A percentile compares a stretch with the other conserved stretches of the same genome.
These are phyloP conservation scores for Geotrichum klebahnii DNA, from an alignment of 1,139 yeast species.

Conservation along the genomic window DNA sequence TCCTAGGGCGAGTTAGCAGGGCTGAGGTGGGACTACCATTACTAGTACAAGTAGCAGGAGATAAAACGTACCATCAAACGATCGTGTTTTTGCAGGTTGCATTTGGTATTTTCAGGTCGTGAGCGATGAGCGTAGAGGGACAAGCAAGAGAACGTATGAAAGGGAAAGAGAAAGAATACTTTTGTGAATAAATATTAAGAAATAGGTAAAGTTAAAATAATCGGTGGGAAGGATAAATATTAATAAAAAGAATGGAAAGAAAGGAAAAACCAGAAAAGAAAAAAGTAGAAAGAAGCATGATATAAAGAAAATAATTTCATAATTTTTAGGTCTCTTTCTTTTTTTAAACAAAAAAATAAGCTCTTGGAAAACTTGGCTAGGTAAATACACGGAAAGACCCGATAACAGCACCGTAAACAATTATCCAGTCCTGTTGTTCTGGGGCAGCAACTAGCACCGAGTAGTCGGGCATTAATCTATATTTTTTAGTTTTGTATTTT, in stretches of 20 bases:
- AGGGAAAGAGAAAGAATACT: not conserved
- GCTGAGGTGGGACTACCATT: not conserved
- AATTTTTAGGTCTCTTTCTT: too few species aligned
- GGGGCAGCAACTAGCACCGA: too few species aligned
- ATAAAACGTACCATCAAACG: slow-evolving; percentile 10
- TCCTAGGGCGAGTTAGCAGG: not conserved
- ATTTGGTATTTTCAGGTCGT: not conserved
- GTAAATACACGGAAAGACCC: too few species aligned
- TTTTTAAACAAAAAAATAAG: too few species aligned
- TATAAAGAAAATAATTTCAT: too few species aligned
- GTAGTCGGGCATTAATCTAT: too few species aligned
- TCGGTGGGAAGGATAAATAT: not conserved
- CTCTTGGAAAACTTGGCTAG: too few species aligned
- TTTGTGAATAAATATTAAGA: not conserved
- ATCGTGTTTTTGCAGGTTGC: slow-evolving; percentile 7
- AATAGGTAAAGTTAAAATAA: not conserved
- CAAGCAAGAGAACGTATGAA: too few species aligned
- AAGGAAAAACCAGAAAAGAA: not conserved
- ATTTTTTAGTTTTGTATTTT: too few species aligned
- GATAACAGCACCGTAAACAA: too few species aligned
- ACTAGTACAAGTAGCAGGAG: not conserved
- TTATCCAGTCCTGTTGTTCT: too few species aligned
- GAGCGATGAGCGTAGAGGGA: not conserved
- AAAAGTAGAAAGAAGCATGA: not conserved
- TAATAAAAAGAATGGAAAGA: not conserved